Evolutionary conservation across 306 rosid species (phyloP), one percentile per base, ranked within the genome.

Genomic region (Datisca glomerata): DNA sequence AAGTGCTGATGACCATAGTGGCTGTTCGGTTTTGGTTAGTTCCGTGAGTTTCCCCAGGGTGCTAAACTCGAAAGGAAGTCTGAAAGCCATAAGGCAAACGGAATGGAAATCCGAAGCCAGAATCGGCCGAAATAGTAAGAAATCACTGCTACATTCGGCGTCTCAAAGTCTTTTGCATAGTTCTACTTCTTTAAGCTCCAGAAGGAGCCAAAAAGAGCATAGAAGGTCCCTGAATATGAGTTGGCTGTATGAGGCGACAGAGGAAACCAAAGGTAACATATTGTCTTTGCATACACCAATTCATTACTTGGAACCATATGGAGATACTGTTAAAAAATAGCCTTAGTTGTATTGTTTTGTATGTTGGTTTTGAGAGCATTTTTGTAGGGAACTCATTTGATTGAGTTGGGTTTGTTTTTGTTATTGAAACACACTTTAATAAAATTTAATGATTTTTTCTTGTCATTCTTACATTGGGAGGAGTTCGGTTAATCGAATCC

Each of bases 241-340:
- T 46, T 74, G 85, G 93, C 53, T 74, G 68, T 73, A 66, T 60
- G 44, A 47, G 53, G 65, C 72, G 48, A 85, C 89, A 1, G 84
- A 58, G 50, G 65, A 55, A 41, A 76, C 57, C 51, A 34, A 64
- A 33, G 79, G 67, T 46, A 46, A 59, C 35, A 21, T 89, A 35
- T 61, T 89, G 79, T 89, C 95, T 35, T 66, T 85, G 70, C 83
- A 89, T 37, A 52, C 77, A 34, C 67, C 80, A 21, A 39, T 68
- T 60, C 48, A 47, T 51, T 47, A 63, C 57, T 69, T 61, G 52
- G 61, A 72, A 42, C 33, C 71, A 15, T 45, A 39, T 55, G 57
- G 60, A 59, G 55, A 60, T 17, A 53, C 49, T 19, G 9, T 12
- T 4, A 35, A 34, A 49, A 32, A 19, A 49, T 49, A 49, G 17